A percentile compares a stretch with the other conserved stretches of the same genome.
These are phyloP conservation scores for Umbelopsis sp. DNA, from an alignment of 192 early-diverging fungal species.

Conservation along the genomic window DNA sequence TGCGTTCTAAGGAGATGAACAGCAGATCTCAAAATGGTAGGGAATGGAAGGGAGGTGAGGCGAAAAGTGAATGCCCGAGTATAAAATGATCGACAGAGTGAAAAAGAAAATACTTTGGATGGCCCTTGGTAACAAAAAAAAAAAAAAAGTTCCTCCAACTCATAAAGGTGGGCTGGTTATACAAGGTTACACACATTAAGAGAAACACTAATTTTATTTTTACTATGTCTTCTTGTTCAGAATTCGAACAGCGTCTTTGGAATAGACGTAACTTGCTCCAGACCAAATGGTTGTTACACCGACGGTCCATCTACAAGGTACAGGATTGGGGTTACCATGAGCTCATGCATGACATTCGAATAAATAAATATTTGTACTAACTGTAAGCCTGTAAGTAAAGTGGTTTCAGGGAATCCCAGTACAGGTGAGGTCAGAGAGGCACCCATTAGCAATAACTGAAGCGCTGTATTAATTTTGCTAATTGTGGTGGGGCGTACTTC, in stretches of 20 bases:
- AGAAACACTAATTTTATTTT: not conserved
- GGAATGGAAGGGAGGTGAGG: conserved; percentile 16
- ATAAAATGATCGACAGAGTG: conserved; percentile 16
- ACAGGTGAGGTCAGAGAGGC: conserved; percentile 72
- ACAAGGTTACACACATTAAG: conserved; percentile 16
- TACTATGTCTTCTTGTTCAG: conserved; percentile 37
- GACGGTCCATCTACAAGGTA: conserved; percentile 59
- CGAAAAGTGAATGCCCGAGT: not conserved
- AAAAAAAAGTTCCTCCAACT: not conserved
- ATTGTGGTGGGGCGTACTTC: conserved; percentile 89
- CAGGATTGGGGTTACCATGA: conserved; percentile 5
- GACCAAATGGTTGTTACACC: conserved; percentile 81
- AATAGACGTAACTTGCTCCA: conserved; percentile 71
- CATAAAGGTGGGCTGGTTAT: not conserved
- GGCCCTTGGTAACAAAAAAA: not conserved
- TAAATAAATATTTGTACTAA: conserved; percentile 30
- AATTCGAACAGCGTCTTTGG: conserved; percentile 75
- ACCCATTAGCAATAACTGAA: conserved; percentile 85
- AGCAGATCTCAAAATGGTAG: conserved; percentile 3
- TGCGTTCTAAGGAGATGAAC: not conserved
- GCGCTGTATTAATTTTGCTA: conserved; percentile 88
- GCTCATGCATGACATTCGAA: conserved; percentile 13
- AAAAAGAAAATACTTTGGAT: not conserved
- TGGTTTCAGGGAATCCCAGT: conserved; percentile 61
- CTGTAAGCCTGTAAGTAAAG: conserved; percentile 62